Evolutionary conservation across 2,329 filamentous ascomycete species (phyloP), one percentile per base, ranked within the genome.

Genomic region (Sporothrix variecibatus): DNA sequence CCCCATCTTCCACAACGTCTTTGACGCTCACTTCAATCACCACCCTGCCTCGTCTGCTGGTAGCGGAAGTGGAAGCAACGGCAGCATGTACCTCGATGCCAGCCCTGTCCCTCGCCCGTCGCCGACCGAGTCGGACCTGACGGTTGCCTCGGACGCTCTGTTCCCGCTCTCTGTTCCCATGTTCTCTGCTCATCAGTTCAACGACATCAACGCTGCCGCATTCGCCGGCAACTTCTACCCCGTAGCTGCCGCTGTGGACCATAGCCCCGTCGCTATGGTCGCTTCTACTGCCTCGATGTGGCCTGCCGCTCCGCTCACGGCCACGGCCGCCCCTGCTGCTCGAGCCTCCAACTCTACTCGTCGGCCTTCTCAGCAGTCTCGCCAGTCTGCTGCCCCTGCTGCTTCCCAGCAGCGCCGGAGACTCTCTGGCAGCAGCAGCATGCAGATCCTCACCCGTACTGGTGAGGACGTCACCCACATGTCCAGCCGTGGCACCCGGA

Each of bases 361-460:
- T 20, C 71, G 40, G 34, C 64, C 23, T 4, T 49, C 43, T 49
- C 43, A 20, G 43, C 69, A 71, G 23, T 56, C 72, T 12, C 71
- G 60, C 23, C 64, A 43, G 62, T 40, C 46, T 60, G 53, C 64
- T n/a, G 60, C 58, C 15, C 71, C 43, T 20, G 46, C 46, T 40
- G 64, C 53, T 15, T 43, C 31, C 17, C 75, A 74, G 26, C 75
- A 74, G 26, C 43, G 71, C 0, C 65, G 72, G 12, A 56, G 68
- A 2, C 69, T 72, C 9, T 71, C 58, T 9, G 58, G 49, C 38
- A 51, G 46, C 60, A 73, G 73, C 72, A 77, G 90, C 71, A 91
- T 91, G 88, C 90, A 89, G 80, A 91, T 92, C 76, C 85, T 91
- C 83, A 91, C 89, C 74, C 87, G 86, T 79, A 89, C 90, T 76